Evolutionary conservation across 495 filamentous ascomycete species (phyloP).

Genomic region (Parathielavia appendiculata): DNA sequence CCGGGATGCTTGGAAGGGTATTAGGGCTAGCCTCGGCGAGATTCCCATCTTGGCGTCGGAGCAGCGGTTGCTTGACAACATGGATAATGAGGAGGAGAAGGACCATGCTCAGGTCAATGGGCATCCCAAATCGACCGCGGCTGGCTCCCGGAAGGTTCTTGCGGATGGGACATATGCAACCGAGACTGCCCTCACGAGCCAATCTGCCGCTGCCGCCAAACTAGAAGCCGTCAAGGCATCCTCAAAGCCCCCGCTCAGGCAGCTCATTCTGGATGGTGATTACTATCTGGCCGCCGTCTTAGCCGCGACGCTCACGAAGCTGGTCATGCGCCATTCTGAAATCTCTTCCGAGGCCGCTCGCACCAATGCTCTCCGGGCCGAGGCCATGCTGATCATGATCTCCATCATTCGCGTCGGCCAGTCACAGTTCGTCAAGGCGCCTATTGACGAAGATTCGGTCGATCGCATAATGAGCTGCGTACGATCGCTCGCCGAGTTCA

Average conservation of each 20-base stretch:
- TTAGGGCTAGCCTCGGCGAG: slow-evolving; percentile 89
- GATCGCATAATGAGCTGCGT: slow-evolving; percentile 97
- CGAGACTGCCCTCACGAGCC: slow-evolving; percentile 90
- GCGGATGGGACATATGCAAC: slow-evolving; percentile 98
- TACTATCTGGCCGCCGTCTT: slow-evolving; percentile 96
- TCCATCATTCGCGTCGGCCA: slow-evolving; percentile 96
- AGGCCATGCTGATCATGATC: slow-evolving; percentile 99
- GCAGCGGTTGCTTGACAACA: slow-evolving; percentile 75
- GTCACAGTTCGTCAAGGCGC: slow-evolving; percentile 93
- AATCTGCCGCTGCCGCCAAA: slow-evolving; percentile 81
- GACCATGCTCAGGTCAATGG: slow-evolving; percentile 73
- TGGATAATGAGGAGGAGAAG: slow-evolving; percentile 50
- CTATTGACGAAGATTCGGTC: slow-evolving; percentile 95
- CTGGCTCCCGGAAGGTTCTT: slow-evolving; percentile 82
- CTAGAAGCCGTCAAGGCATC: slow-evolving; percentile 95
- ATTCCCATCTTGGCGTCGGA: slow-evolving; percentile 96
- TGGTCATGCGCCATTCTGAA: slow-evolving; percentile 97
- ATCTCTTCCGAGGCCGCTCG: slow-evolving; percentile 81
- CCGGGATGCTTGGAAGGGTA: slow-evolving; percentile 93
- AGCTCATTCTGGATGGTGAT: slow-evolving; percentile 94
- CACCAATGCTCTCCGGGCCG: slow-evolving; percentile 89
- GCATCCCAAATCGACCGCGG: slow-evolving; percentile 67
- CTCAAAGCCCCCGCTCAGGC: slow-evolving; percentile 90
- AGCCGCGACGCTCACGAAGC: slow-evolving; percentile 88
- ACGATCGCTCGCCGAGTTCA: slow-evolving; percentile 86